Conservation (phyloP, 1,284 basidiomycete genomes). For the Wallemia mellicola region DNA sequence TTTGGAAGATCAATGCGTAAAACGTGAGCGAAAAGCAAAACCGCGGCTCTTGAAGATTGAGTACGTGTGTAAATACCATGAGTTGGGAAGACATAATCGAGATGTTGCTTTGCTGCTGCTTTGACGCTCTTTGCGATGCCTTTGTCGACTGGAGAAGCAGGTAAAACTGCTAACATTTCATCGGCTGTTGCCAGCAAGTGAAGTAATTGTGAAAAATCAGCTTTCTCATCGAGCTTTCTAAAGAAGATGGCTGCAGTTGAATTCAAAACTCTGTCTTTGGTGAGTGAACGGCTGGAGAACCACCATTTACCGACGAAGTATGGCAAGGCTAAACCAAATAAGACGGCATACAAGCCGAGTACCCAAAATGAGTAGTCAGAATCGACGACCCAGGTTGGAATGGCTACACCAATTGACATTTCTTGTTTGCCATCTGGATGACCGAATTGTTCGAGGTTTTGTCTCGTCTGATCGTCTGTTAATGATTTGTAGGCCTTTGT, state of each 20-base stretch:
- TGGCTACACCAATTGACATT: conserved; percentile 77
- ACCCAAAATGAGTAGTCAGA: conserved; percentile 75
- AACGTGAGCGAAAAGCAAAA: conserved; percentile 51
- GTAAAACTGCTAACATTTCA: conserved; percentile 21
- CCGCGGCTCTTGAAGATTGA: conserved; percentile 25
- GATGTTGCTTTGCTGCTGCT: conserved; percentile 19
- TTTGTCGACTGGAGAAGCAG: conserved; percentile 8
- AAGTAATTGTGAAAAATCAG: conserved; percentile 41
- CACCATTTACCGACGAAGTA: conserved; percentile 83
- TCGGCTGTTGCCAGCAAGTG: conserved; percentile 41
- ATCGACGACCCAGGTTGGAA: conserved; percentile 82
- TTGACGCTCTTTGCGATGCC: conserved; percentile 19
- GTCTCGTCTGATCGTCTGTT: conserved; percentile 73
- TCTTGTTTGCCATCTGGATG: conserved; percentile 93
- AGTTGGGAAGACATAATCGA: conserved; percentile 5
- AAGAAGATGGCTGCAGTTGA: conserved; percentile 68
- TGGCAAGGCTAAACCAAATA: conserved; percentile 66
- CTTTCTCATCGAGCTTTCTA: conserved; percentile 53
- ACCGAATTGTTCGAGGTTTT: conserved; percentile 71
- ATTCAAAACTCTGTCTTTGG: conserved; percentile 72
- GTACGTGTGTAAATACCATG: conserved; percentile 5
- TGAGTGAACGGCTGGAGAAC: conserved; percentile 71
- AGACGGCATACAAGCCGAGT: conserved; percentile 51
- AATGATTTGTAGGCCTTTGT: conserved; percentile 97
- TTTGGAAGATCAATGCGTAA: conserved; percentile 9